Evolutionary conservation across 2,329 filamentous ascomycete species (phyloP).

Genomic region (Leptographium flavum): DNA sequence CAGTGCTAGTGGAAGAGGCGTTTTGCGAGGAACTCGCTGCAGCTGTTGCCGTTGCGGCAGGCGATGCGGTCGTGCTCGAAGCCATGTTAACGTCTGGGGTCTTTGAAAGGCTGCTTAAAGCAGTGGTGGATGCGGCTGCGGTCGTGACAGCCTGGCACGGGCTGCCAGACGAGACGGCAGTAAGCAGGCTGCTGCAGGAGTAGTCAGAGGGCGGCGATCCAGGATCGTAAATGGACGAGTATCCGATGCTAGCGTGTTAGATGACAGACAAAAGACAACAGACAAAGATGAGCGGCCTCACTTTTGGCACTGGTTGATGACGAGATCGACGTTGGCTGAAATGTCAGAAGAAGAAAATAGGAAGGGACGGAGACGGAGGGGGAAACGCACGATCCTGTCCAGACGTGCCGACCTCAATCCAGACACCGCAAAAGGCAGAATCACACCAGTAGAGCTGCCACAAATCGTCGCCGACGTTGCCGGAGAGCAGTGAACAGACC

Average conservation of each 20-base stretch:
- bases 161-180: constrained; percentile 1
- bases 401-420: constrained; percentile 15
- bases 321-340: constrained; percentile 33
- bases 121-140: not conserved
- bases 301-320: constrained; percentile 37
- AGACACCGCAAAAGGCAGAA: constrained; percentile 33
- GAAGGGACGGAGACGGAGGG: not conserved
- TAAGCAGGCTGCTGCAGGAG: constrained; percentile 13
- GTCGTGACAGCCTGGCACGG: constrained; percentile 2
- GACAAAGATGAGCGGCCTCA: constrained; percentile 16
- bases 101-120: not conserved
- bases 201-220: constrained; percentile 19
- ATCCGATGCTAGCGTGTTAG: constrained; percentile 15
- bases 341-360: not conserved
- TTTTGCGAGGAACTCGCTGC: not conserved
- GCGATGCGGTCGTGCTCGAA: not conserved
- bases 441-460: constrained; percentile 38
- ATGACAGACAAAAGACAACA: not conserved
- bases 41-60: not conserved
- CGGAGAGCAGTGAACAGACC: constrained; percentile 5
- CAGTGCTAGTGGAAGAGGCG: not conserved
- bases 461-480: constrained; percentile 17
- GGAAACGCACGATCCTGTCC: constrained; percentile 30
- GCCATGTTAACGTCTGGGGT: not conserved
- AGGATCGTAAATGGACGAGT: constrained; percentile 18